A percentile compares a stretch with the other conserved stretches of the same genome.
Evolutionary conservation across 352 stramenopile species (phyloP).

Genomic region (Phytopythium delawarense): DNA sequence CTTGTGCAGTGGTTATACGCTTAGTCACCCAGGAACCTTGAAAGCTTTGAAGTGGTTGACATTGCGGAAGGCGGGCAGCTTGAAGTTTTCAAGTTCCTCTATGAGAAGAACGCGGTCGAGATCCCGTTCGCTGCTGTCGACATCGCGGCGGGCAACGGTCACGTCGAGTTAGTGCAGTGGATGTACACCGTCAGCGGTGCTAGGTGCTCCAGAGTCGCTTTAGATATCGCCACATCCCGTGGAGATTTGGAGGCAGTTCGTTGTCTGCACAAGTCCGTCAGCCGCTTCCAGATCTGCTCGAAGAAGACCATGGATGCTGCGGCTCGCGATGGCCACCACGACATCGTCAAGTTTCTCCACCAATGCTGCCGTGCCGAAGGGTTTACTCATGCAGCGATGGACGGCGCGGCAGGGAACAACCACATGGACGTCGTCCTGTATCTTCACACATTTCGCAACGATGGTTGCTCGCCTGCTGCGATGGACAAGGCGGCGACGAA

Average conservation of each 20-base stretch:
- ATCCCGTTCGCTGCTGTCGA: neutral
- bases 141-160: neutral
- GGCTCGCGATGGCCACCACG: no score
- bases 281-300: no score
- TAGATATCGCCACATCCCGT: neutral
- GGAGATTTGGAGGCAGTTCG: no score
- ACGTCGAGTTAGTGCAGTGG: neutral
- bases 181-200: neutral
- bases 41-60: neutral
- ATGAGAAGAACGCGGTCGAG: neutral
- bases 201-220: neutral
- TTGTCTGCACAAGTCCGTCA: neutral
- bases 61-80: neutral
- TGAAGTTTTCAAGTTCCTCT: neutral
- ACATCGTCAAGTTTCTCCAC: no score
- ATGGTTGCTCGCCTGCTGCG: no score
- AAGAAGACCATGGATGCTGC: no score
- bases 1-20: neutral
- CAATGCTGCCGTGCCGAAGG: no score
- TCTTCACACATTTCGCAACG: no score
- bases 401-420: no score
- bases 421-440: no score
- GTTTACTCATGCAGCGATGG: no score
- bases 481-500: no score
- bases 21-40: neutral